Conservation (phyloP, 1,284 basidiomycete genomes). For the Ceratobasidium sp. region DNA sequence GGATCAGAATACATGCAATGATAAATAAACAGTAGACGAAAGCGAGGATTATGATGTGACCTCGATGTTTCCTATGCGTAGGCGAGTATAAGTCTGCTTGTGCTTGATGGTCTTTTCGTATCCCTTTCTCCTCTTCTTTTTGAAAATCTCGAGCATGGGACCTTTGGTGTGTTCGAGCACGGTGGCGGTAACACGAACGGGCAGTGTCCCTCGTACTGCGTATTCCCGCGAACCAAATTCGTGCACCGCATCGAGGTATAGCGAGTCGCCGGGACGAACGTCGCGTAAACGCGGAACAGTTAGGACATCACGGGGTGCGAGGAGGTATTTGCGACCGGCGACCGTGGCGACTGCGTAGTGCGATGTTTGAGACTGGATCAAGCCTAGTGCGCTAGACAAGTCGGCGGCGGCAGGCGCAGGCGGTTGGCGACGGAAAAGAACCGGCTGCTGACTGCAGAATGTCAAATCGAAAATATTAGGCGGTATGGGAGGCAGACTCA, state of each 20-base stretch:
- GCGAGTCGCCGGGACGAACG: slow-evolving; percentile 82
- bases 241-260: slow-evolving; percentile 85
- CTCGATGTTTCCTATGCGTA: slow-evolving; percentile 79
- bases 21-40: background rate
- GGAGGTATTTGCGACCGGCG: slow-evolving; percentile 84
- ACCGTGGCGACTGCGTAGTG: slow-evolving; percentile 93
- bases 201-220: slow-evolving; percentile 78
- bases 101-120: slow-evolving; percentile 84
- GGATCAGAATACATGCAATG: slow-evolving; percentile 1
- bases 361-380: slow-evolving; percentile 78
- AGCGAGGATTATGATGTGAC: slow-evolving; percentile 7
- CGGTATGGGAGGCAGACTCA: background rate
- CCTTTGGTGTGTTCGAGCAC: slow-evolving; percentile 97
- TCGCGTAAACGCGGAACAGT: slow-evolving; percentile 88
- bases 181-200: slow-evolving; percentile 81
- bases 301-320: slow-evolving; percentile 88
- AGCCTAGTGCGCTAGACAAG: slow-evolving; percentile 60
- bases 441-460: background rate
- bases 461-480: background rate
- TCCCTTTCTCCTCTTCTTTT: slow-evolving; percentile 98
- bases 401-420: slow-evolving; percentile 1
- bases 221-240: slow-evolving; percentile 96
- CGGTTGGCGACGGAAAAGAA: slow-evolving; percentile 36
- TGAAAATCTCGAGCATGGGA: slow-evolving; percentile 86
- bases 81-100: slow-evolving; percentile 92